Evolutionary conservation across 169 alveolate species (phyloP).

Genomic region (Besnoitia besnoiti): DNA sequence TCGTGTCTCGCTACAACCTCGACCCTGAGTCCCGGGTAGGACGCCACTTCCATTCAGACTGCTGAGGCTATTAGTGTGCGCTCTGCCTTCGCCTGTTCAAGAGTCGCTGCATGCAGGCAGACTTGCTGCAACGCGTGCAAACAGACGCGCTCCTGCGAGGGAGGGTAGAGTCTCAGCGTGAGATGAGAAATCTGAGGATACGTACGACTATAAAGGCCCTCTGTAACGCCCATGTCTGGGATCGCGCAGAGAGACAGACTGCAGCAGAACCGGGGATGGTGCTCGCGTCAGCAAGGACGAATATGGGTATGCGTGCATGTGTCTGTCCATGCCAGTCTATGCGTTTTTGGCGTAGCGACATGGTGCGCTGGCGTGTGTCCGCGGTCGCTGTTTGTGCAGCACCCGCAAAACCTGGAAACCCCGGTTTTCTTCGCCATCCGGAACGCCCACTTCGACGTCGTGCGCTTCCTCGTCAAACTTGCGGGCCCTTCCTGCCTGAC

Average conservation of each 20-base stretch:
- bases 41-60: too few relatives aligned
- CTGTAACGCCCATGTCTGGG: not conserved
- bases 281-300: too few relatives aligned
- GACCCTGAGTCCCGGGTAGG: not conserved
- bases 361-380: not conserved
- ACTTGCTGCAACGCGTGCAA: not conserved
- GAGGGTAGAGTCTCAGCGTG: not conserved
- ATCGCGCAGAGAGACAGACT: not conserved
- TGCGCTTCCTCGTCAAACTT: not conserved
- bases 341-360: too few relatives aligned
- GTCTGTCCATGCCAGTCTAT: too few relatives aligned
- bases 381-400: not conserved
- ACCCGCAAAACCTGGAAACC: not conserved
- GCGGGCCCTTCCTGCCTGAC: slow-evolving; percentile 2
- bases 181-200: not conserved
- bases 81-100: not conserved
- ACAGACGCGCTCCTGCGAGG: not conserved
- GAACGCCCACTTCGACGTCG: slow-evolving; percentile 36
- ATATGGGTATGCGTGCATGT: too few relatives aligned
- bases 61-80: too few relatives aligned
- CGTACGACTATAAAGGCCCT: not conserved
- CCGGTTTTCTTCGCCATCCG: slow-evolving; percentile 54
- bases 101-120: not conserved
- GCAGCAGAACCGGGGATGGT: too few relatives aligned
- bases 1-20: not conserved